Evolutionary conservation across 164 flowering plant genomes (phyloP), one percentile per base, ranked within the genome.

Genomic region (Macadamia integrifolia): DNA sequence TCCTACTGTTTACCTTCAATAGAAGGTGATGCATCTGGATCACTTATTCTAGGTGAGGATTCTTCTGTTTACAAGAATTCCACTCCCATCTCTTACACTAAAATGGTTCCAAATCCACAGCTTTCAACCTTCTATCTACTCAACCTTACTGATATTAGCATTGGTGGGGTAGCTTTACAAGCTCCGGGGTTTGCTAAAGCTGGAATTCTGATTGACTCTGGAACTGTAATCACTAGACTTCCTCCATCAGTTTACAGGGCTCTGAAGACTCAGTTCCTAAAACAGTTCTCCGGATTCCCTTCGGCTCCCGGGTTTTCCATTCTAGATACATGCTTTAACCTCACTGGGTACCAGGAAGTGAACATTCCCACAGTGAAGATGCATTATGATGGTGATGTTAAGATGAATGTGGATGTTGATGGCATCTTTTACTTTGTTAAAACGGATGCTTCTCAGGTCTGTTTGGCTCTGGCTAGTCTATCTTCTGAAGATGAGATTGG

Each of bases 391-490:
- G 90, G 83, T 6, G 69, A 66, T 61, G 87, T 84, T 9, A 81
- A 81, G 62, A 71, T 90, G 72, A 60, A 56, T 40, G 90, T 92
- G 64, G 94, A 88, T 78, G 85, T 78, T 10, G 53, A 61, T 8
- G 98, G 96, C 53, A 69, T 87, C n/a, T 78, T 90, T 30, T 92
- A 92, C 72, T 77, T 85, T 57, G 95, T 75, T 3, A 86, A 80
- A 69, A 46, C 71, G 23, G 98, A 92, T 78, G 88, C 88, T 31
- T 88, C 96, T 61, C 96, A 87, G 66, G 93, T 85, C 17, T 92
- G 98, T 66, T 77, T 92, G 73, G 98, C 98, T 61, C 48, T 92
- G 23, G 86, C 98, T 29, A 87, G 95, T 67, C 90, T 92, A 3
- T 52, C 82, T 4, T 80, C 80, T 58, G 95, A 90, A 57, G 83